Percentiles rank a stretch among this genome's conserved stretches.
phyloP scores from a whole-genome alignment of 2,329 filamentous ascomycete genomes.

The Bipolaris victoriae region DNA sequence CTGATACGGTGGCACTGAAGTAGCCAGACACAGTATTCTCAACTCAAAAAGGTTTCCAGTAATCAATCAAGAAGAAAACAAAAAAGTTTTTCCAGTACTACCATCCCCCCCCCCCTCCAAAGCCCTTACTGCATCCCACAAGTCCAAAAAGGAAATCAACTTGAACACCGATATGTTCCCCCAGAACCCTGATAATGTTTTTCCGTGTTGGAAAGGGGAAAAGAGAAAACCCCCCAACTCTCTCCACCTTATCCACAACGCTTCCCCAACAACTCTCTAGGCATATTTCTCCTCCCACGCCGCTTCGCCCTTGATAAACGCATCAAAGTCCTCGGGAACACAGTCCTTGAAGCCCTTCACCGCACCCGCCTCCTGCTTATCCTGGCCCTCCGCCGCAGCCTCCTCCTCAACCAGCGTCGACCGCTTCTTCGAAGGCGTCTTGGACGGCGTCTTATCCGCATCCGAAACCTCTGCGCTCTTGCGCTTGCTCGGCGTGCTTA shows the following conservation, averaged over 20 bases:
- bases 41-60: no score
- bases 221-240: no score
- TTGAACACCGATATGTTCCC: no score
- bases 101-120: no score
- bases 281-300: constrained; percentile 14
- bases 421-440: constrained; percentile 4
- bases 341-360: constrained; percentile 1
- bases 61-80: no score
- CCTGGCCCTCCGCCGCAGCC: constrained; percentile 18
- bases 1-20: no score
- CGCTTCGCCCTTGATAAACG: constrained; percentile 22
- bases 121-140: no score
- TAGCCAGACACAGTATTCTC: no score
- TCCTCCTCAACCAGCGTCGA: constrained; percentile 26
- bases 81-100: no score
- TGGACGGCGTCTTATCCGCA: constrained; percentile 10
- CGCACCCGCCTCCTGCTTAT: constrained; percentile 16
- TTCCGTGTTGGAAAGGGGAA: no score
- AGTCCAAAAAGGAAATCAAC: no score
- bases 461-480: constrained; percentile 17
- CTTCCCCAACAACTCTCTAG: background rate
- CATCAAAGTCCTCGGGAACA: constrained; percentile 17
- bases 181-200: no score
- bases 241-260: background rate
- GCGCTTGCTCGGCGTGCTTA: constrained; percentile 7